Evolutionary conservation across 768 basidiomycete genomes (phyloP).

Genomic region (Lactarius hatsudake): DNA sequence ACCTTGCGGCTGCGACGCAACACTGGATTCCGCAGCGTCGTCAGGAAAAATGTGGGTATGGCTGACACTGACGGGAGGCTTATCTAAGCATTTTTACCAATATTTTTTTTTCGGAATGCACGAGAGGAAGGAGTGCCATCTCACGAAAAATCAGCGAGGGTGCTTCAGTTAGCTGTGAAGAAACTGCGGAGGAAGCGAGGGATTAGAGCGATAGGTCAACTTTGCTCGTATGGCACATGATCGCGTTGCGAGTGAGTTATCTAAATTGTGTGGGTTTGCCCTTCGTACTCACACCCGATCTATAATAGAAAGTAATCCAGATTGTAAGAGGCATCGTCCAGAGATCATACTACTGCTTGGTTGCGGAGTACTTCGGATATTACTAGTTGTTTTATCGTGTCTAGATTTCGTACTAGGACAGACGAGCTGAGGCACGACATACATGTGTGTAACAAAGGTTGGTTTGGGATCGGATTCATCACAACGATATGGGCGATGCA

Average conservation of each 20-base stretch:
- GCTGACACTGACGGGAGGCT: conserved; percentile 1
- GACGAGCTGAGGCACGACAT: not conserved
- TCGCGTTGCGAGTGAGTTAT: not conserved
- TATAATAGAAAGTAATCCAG: no score
- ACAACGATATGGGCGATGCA: not conserved
- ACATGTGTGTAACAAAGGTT: not conserved
- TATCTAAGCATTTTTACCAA: no score
- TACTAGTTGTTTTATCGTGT: no score
- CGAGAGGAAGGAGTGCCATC: no score
- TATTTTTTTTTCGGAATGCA: no score
- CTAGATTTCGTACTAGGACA: not conserved
- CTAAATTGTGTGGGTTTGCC: no score
- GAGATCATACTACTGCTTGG: not conserved
- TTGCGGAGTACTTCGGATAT: not conserved
- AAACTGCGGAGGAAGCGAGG: not conserved
- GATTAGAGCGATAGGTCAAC: conserved; percentile 4
- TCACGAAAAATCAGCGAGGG: no score
- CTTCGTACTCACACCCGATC: not conserved
- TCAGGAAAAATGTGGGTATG: conserved; percentile 17
- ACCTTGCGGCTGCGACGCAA: conserved; percentile 17
- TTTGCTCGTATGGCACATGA: conserved; percentile 13
- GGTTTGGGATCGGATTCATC: not conserved
- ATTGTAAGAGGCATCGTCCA: not conserved
- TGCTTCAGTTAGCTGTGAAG: no score
- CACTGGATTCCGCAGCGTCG: conserved; percentile 21